These are phyloP conservation scores for Podospora appendiculata DNA, from an alignment of 495 filamentous ascomycete genomes.

Conservation along the genomic window DNA sequence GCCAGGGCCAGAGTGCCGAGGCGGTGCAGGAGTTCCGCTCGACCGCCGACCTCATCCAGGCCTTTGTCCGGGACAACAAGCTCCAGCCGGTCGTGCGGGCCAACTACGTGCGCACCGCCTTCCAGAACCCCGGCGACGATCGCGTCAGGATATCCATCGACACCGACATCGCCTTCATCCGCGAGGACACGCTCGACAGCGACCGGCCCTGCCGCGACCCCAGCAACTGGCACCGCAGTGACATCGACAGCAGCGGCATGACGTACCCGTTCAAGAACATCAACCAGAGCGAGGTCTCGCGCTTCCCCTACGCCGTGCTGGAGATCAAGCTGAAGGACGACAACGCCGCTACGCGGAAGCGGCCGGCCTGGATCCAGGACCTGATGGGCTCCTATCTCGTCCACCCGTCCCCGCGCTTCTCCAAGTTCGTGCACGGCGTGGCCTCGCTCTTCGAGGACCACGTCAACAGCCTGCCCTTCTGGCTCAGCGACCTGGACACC, in stretches of 20 bases:
- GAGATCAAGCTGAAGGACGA: conserved; percentile 86
- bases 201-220: conserved; percentile 84
- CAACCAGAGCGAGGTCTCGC: conserved; percentile 83
- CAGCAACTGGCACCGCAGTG: conserved; percentile 79
- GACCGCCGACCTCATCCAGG: conserved; percentile 70
- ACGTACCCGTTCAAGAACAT: conserved; percentile 78
- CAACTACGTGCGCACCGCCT: conserved; percentile 90
- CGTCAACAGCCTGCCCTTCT: conserved; percentile 94
- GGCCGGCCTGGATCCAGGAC: conserved; percentile 80
- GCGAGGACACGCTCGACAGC: conserved; percentile 79
- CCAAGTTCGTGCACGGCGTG: conserved; percentile 92
- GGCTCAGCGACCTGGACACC: conserved; percentile 80
- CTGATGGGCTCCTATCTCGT: conserved; percentile 88
- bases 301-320: conserved; percentile 83
- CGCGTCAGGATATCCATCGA: conserved; percentile 88
- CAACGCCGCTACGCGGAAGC: conserved; percentile 41
- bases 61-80: conserved; percentile 66
- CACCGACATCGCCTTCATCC: conserved; percentile 84
- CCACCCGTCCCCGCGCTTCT: conserved; percentile 81
- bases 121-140: conserved; percentile 91
- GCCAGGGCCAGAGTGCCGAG: conserved; percentile 49
- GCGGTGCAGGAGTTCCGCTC: conserved; percentile 61
- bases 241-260: conserved; percentile 79
- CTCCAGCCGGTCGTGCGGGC: conserved; percentile 83
- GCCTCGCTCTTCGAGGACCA: conserved; percentile 89